phyloP scores from a whole-genome alignment of 805 yeast species.

The Blastobotrys attinorum region DNA sequence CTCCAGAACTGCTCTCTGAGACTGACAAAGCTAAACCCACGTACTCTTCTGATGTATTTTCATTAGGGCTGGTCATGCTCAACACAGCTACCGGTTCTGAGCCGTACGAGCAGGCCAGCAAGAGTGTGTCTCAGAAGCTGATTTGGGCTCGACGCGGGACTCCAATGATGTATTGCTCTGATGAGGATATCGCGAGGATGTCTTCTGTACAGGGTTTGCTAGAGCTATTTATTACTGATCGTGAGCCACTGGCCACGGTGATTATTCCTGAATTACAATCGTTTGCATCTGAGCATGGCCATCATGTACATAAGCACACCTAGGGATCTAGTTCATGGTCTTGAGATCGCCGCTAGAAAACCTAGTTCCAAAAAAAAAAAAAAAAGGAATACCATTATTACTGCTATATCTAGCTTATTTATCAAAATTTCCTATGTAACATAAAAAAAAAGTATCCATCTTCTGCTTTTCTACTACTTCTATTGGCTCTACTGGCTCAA shows the following conservation, averaged over 20 bases:
- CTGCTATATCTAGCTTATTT: neutral
- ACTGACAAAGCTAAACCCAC: slow-evolving; percentile 23
- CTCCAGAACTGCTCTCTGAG: slow-evolving; percentile 37
- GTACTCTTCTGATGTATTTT: slow-evolving; percentile 37
- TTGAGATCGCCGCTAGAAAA: too few species aligned
- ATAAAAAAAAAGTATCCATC: neutral
- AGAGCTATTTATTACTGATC: slow-evolving; percentile 5
- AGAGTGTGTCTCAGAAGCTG: slow-evolving; percentile 26
- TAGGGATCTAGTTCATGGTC: too few species aligned
- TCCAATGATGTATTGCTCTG: slow-evolving; percentile 20
- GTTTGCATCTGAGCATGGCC: neutral
- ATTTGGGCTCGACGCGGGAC: slow-evolving; percentile 25
- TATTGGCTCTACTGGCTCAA: too few species aligned
- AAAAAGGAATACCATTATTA: too few species aligned
- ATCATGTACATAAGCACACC: neutral
- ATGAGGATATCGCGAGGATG: slow-evolving; percentile 8
- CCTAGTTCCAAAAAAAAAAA: too few species aligned
- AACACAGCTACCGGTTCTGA: slow-evolving; percentile 39
- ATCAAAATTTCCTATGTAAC: too few species aligned
- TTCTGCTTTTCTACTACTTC: too few species aligned
- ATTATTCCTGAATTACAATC: neutral
- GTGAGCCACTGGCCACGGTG: neutral
- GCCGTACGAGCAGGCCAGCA: slow-evolving; percentile 33
- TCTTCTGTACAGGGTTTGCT: slow-evolving; percentile 3
- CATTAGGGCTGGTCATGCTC: slow-evolving; percentile 40